Base-by-base conservation (phyloP, 257 asterid genomes). In the Gentiana macrophylla region DNA sequence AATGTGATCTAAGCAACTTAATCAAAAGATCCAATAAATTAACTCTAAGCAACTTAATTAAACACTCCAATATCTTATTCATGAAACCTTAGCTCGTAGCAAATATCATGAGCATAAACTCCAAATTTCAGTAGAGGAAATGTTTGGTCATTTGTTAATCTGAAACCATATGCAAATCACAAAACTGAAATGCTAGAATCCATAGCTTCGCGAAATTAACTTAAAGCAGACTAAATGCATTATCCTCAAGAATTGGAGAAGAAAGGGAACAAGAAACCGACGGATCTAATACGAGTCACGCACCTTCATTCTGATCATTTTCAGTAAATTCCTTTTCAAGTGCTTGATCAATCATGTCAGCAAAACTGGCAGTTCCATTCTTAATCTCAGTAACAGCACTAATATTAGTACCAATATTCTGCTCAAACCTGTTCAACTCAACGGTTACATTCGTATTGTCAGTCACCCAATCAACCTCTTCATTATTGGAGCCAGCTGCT, bases 271-370 rank as follows among this genome's bases (percentile, higher is more conserved):
- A 41, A 15, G 33, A 35, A 24, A 56, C 61, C 12, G 13, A 8
- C 60, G 76, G 94, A 84, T 84, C 86, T 62, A 67, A 48, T 37
- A 49, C 12, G 41, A 72, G 37, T 45, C 3, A 1, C 9, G 9
- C 2, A 92, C 97, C 97, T 85, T 88, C 79, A 47, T 64, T 82
- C 72, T 75, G 93, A 78, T 88, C 94, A 66, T 72, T 88, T 79
- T 92, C 99, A 43, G 84, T 72, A 68, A 92, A 92, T 74, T 92
- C 99, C 73, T 88, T 88, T 72, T 84, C 89, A 24, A 92, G 81
- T 34, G 99, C 99, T 46, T 91, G 94, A 83, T 85, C 97, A 61
- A 88, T 85, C 85, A 92, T 88, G 65, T 83, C 97, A 52, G 99
- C 97, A 45, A 92, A 83, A 8, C 93, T 92, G 69, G 24, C 59